A percentile compares a stretch with the other conserved stretches of the same genome.
These are phyloP conservation scores for Podospora didyma DNA, from an alignment of 495 filamentous ascomycete genomes.

Conservation along the genomic window DNA sequence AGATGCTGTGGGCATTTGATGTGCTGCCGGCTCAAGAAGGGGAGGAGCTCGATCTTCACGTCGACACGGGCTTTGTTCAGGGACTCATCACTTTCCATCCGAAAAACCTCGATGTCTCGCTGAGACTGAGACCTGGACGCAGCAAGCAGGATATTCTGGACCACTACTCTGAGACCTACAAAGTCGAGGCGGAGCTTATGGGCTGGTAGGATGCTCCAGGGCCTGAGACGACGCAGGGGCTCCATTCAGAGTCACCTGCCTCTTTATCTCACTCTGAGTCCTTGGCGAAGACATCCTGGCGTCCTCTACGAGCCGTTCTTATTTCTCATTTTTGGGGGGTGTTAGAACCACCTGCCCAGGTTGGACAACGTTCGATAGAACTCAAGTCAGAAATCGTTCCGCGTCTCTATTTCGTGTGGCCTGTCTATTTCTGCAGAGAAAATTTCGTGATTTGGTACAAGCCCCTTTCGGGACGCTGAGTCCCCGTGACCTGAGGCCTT, in stretches of 20 bases:
- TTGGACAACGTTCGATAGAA: background rate
- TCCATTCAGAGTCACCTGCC: background rate
- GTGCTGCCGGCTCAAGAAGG: background rate
- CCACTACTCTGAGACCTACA: background rate
- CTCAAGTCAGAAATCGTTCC: background rate
- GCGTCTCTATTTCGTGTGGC: background rate
- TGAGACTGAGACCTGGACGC: background rate
- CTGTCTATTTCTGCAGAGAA: background rate
- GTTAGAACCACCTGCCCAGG: background rate
- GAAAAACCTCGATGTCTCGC: background rate
- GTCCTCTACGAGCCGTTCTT: background rate
- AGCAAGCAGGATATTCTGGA: background rate
- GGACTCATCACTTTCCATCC: background rate
- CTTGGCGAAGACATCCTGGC: background rate
- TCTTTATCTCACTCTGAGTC: background rate
- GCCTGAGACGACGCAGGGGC: background rate
- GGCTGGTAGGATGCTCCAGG: background rate
- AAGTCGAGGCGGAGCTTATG: background rate
- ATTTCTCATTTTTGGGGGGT: background rate
- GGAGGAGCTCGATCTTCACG: background rate
- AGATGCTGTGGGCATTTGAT: background rate
- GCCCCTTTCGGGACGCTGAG: background rate
- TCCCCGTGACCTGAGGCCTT: background rate
- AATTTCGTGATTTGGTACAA: background rate
- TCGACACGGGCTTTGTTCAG: background rate